Conservation (phyloP, 495 filamentous ascomycete genomes). For the Clohesyomyces aquaticus region DNA sequence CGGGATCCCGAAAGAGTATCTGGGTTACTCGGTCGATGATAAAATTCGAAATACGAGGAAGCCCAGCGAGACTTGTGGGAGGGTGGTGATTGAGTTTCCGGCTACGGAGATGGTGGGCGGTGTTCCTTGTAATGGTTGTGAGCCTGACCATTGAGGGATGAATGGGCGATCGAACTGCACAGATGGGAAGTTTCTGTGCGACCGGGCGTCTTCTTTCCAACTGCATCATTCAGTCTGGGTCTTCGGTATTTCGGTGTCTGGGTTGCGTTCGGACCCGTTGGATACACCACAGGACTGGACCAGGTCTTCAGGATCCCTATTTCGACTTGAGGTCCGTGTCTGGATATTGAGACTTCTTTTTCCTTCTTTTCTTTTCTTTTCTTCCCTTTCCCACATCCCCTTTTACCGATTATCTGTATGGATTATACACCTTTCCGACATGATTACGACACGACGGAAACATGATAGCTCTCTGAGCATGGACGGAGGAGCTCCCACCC, state of each 20-base stretch:
- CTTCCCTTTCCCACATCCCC: too few species aligned
- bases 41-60: not conserved
- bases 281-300: too few species aligned
- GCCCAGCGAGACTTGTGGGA: not conserved
- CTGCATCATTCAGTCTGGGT: not conserved
- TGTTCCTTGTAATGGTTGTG: constrained; percentile 1
- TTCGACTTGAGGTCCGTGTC: not conserved
- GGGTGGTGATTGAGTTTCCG: not conserved
- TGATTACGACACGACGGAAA: too few species aligned
- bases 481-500: too few species aligned
- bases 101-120: constrained; percentile 5
- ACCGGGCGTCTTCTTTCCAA: not conserved
- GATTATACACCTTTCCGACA: too few species aligned
- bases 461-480: too few species aligned
- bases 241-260: not conserved
- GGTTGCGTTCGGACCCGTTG: too few species aligned
- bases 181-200: too few species aligned
- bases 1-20: not conserved
- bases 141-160: not conserved
- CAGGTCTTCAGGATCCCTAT: not conserved
- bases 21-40: constrained; percentile 1
- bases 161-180: not conserved
- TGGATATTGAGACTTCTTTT: not conserved
- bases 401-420: too few species aligned
- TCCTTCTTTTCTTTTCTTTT: not conserved